Evolutionary conservation across 116 monocot species (phyloP).

Genomic region (Phalaenopsis hybrid): DNA sequence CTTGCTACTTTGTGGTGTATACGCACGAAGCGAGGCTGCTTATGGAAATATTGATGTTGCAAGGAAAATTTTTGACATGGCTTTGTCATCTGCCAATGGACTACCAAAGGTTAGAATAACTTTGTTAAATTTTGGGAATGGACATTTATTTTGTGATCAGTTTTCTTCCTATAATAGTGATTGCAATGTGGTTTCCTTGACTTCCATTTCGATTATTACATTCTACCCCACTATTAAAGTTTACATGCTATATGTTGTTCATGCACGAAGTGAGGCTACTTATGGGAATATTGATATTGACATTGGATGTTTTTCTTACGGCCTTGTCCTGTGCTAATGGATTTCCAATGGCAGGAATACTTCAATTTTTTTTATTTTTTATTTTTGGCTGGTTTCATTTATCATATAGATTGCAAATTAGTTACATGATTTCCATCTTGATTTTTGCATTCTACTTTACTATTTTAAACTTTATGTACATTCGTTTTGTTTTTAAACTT

Average conservation of each 20-base stretch:
- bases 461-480: not conserved
- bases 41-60: slow-evolving; percentile 72
- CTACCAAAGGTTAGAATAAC: slow-evolving; percentile 45
- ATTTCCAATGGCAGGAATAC: slow-evolving; percentile 45
- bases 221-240: not conserved
- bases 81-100: slow-evolving; percentile 60
- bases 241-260: slow-evolving; percentile 64
- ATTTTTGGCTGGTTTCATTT: too few species aligned
- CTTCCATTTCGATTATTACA: not conserved
- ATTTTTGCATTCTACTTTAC: too few species aligned
- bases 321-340: slow-evolving; percentile 58
- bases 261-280: slow-evolving; percentile 71
- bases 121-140: not conserved
- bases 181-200: not conserved
- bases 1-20: slow-evolving; percentile 83
- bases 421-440: too few species aligned
- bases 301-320: slow-evolving; percentile 89
- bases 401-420: too few species aligned
- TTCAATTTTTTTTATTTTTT: not conserved
- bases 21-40: slow-evolving; percentile 74
- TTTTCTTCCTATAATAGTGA: not conserved
- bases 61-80: slow-evolving; percentile 96
- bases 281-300: slow-evolving; percentile 64
- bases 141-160: not conserved
- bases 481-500: not conserved